Evolutionary conservation across 1,284 basidiomycete genomes (phyloP).

Genomic region (Cystobasidiaceae sp.): DNA sequence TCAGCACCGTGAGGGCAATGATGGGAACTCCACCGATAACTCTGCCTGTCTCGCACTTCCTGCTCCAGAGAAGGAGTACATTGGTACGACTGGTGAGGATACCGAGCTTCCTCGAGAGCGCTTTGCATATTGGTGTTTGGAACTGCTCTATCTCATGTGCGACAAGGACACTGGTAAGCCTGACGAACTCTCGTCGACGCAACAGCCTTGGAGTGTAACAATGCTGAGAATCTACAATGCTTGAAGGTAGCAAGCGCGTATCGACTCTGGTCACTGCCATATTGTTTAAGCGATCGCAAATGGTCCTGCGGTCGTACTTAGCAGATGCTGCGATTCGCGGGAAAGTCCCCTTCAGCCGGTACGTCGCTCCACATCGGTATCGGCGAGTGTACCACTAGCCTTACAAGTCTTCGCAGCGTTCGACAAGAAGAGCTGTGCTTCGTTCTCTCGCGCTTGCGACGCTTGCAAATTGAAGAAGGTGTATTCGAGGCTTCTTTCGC

Average conservation of each 20-base stretch:
- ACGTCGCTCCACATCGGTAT: no score
- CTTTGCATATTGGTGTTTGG: slow-evolving; percentile 91
- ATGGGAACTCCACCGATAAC: no score
- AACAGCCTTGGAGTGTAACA: background rate
- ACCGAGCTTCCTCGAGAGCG: slow-evolving; percentile 65
- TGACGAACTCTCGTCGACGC: background rate
- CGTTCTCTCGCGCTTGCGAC: slow-evolving; percentile 68
- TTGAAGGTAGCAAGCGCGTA: slow-evolving; percentile 62
- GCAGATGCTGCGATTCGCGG: slow-evolving; percentile 77
- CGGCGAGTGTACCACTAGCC: slow-evolving; percentile 18
- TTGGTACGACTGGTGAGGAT: slow-evolving; percentile 61
- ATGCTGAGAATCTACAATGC: slow-evolving; percentile 56
- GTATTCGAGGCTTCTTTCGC: slow-evolving; percentile 69
- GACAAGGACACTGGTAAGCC: slow-evolving; percentile 50
- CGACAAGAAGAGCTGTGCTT: slow-evolving; percentile 86
- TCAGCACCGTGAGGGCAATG: no score
- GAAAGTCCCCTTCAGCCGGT: slow-evolving; percentile 77
- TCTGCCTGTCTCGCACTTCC: no score
- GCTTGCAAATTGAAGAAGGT: slow-evolving; percentile 64
- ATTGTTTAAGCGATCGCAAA: slow-evolving; percentile 66
- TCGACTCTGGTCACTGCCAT: slow-evolving; percentile 65
- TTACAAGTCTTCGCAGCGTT: slow-evolving; percentile 53
- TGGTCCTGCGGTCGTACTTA: slow-evolving; percentile 64
- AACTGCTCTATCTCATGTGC: slow-evolving; percentile 75
- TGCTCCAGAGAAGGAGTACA: no score